Conservation (phyloP, 1,284 basidiomycete species). For the Vanrija humicola region DNA sequence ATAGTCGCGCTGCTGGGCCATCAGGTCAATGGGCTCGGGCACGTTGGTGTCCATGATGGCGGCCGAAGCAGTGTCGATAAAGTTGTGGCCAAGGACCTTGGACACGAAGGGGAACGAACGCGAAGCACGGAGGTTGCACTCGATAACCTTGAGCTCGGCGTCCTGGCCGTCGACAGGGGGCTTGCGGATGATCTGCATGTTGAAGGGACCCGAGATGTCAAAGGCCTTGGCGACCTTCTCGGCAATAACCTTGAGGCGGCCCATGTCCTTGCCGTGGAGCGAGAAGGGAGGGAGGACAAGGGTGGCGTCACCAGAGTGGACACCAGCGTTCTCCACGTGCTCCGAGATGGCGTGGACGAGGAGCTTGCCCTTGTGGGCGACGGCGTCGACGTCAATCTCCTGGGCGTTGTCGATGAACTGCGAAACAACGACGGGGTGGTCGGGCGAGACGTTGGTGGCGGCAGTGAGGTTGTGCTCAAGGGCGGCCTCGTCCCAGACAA, state of each 20-base stretch:
- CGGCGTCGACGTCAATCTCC: conserved; percentile 97
- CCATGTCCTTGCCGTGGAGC: conserved; percentile 69
- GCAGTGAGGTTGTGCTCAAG: conserved; percentile 90
- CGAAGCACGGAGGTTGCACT: conserved; percentile 96
- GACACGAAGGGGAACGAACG: conserved; percentile 99
- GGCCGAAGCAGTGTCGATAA: conserved; percentile 88
- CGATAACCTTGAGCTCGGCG: conserved; percentile 87
- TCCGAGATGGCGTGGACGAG: conserved; percentile 95
- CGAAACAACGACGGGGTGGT: conserved; percentile 96
- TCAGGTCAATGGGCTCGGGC: conserved; percentile 88
- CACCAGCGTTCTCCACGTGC: conserved; percentile 98
- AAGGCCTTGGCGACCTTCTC: conserved; percentile 93
- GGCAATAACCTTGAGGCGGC: conserved; percentile 81
- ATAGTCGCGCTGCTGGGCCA: conserved; percentile 87
- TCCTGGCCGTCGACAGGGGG: conserved; percentile 57
- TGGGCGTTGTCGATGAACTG: conserved; percentile 98
- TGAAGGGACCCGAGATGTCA: conserved; percentile 95
- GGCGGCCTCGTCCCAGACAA: conserved; percentile 85
- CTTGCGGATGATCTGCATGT: conserved; percentile 99
- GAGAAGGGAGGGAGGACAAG: conserved; percentile 96
- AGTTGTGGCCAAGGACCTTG: conserved; percentile 95
- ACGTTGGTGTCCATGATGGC: conserved; percentile 84
- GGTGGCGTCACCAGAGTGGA: conserved; percentile 98
- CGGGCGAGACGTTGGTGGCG: conserved; percentile 90
- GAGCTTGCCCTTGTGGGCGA: conserved; percentile 90